A percentile compares a stretch with the other conserved stretches of the same genome.
Evolutionary conservation across 352 stramenopile species (phyloP).

Genomic region (Phytophthora colocasiae): DNA sequence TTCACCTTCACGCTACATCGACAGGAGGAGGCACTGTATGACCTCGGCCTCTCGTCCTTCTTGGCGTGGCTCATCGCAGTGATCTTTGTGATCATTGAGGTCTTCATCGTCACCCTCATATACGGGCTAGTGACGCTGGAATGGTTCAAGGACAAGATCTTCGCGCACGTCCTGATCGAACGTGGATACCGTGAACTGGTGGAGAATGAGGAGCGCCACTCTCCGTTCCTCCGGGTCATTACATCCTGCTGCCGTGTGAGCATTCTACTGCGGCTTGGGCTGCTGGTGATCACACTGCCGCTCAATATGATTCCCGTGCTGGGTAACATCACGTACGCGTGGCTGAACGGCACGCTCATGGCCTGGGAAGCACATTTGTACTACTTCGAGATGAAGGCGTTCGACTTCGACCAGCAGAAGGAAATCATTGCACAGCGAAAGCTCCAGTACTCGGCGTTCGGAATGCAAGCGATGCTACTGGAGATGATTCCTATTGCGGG

Average conservation of each 20-base stretch:
- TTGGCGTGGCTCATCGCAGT: conserved; percentile 66
- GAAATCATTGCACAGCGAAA: conserved; percentile 44
- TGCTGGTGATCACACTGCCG: conserved; percentile 61
- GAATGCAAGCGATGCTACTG: conserved; percentile 60
- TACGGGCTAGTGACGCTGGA: conserved; percentile 53
- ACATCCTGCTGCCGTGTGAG: conserved; percentile 60
- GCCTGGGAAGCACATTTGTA: conserved; percentile 67
- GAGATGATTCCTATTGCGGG: conserved; percentile 67
- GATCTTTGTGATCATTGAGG: conserved; percentile 57
- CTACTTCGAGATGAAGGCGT: conserved; percentile 69
- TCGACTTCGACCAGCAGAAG: conserved; percentile 57
- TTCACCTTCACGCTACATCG: conserved; percentile 48
- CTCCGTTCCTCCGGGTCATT: conserved; percentile 46
- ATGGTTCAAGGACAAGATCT: conserved; percentile 63
- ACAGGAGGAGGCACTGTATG: conserved; percentile 44
- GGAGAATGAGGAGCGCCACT: conserved; percentile 50
- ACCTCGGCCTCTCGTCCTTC: conserved; percentile 41
- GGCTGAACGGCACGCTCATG: conserved; percentile 62
- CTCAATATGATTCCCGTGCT: conserved; percentile 66
- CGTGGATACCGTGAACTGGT: conserved; percentile 52
- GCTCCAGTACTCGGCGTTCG: conserved; percentile 60
- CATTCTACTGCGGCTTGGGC: conserved; percentile 47
- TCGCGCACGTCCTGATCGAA: conserved; percentile 52
- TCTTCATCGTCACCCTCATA: conserved; percentile 62
- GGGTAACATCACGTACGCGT: conserved; percentile 61